A percentile compares a stretch with the other conserved stretches of the same genome.
Evolutionary conservation across 2,329 filamentous ascomycete genomes (phyloP).

Genomic region (Trichoderma polysporum): DNA sequence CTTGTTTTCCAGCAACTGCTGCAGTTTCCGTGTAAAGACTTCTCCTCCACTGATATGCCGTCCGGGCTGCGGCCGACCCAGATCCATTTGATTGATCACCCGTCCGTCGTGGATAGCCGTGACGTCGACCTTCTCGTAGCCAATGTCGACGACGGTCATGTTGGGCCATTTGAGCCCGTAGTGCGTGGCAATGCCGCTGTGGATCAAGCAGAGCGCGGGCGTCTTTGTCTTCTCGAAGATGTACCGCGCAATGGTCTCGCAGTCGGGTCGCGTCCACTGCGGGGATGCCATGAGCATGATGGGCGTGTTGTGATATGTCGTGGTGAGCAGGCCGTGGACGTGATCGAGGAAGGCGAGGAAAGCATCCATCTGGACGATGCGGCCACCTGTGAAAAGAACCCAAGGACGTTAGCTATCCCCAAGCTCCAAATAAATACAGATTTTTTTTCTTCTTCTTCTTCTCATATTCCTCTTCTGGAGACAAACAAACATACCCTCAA

Average conservation of each 20-base stretch:
- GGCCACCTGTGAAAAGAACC: slow-evolving; percentile 56
- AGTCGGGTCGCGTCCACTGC: slow-evolving; percentile 84
- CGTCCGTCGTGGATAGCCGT: slow-evolving; percentile 84
- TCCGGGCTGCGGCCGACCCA: slow-evolving; percentile 51
- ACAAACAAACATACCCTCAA: slow-evolving; percentile 53
- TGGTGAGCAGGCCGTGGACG: slow-evolving; percentile 84
- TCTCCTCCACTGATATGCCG: slow-evolving; percentile 73
- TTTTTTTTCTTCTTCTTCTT: neutral
- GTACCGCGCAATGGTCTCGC: slow-evolving; percentile 86
- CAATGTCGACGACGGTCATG: slow-evolving; percentile 87
- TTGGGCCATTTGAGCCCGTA: slow-evolving; percentile 76
- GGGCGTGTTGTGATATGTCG: slow-evolving; percentile 93
- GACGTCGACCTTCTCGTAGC: slow-evolving; percentile 87
- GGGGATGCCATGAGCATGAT: slow-evolving; percentile 89
- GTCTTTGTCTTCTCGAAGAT: slow-evolving; percentile 97
- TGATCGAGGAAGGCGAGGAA: slow-evolving; percentile 93
- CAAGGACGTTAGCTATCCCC: neutral
- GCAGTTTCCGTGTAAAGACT: slow-evolving; percentile 74
- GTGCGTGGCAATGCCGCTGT: slow-evolving; percentile 82
- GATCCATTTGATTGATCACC: slow-evolving; percentile 66
- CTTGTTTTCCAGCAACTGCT: slow-evolving; percentile 62
- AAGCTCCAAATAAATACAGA: too few species aligned
- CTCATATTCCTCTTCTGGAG: neutral
- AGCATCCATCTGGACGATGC: slow-evolving; percentile 85
- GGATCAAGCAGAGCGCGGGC: slow-evolving; percentile 85